These are phyloP conservation scores for Galerina marginata DNA, from an alignment of 768 basidiomycete species.

Conservation along the genomic window DNA sequence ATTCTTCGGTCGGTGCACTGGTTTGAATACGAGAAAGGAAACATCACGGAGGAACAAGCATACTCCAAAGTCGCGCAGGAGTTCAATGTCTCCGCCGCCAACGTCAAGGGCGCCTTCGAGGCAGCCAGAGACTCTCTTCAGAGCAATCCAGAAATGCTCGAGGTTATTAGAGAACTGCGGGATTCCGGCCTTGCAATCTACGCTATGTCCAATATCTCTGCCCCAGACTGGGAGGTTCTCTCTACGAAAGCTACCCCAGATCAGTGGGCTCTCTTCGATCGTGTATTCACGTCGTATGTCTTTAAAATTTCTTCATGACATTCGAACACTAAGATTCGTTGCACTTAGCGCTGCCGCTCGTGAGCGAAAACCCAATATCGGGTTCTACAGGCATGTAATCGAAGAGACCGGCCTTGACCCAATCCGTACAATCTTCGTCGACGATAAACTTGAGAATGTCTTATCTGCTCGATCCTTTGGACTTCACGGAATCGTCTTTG, in stretches of 20 bases:
- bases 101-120: constrained; percentile 50
- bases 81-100: constrained; percentile 41
- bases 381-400: constrained; percentile 57
- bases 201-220: constrained; percentile 66
- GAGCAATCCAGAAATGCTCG: constrained; percentile 49
- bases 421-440: constrained; percentile 55
- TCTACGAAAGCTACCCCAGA: constrained; percentile 41
- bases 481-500: constrained; percentile 58
- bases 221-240: constrained; percentile 54
- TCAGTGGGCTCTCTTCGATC: constrained; percentile 55
- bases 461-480: constrained; percentile 62
- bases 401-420: constrained; percentile 50
- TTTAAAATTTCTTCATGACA: not conserved
- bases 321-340: not conserved
- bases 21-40: constrained; percentile 60
- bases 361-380: constrained; percentile 61
- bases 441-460: constrained; percentile 66
- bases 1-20: constrained; percentile 54
- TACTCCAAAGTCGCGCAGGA: constrained; percentile 46
- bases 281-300: constrained; percentile 45
- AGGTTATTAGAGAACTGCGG: constrained; percentile 53
- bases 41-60: constrained; percentile 47
- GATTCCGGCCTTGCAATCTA: constrained; percentile 44
- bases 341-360: constrained; percentile 39
- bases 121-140: constrained; percentile 54